phyloP scores from a whole-genome alignment of 2,329 filamentous ascomycete genomes.

The Verticillium isaacii region DNA sequence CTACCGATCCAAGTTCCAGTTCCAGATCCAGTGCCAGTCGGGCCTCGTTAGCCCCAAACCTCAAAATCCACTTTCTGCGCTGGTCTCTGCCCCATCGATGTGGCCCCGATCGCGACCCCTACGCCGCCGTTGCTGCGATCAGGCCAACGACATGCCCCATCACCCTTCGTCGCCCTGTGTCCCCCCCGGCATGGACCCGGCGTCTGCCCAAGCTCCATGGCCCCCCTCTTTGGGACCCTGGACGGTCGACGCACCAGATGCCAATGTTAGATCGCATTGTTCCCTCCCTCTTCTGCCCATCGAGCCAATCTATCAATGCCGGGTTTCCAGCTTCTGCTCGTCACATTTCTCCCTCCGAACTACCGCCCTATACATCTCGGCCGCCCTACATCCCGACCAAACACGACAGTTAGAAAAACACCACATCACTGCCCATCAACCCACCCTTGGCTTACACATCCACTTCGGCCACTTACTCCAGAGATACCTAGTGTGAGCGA shows the following conservation, averaged over 20 bases:
- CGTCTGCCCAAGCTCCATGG: background rate
- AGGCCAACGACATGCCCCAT: slow-evolving; percentile 5
- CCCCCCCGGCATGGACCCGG: background rate
- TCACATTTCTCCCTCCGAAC: background rate
- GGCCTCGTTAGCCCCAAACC: background rate
- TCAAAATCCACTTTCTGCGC: background rate
- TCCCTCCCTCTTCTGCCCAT: background rate
- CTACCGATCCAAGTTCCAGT: background rate
- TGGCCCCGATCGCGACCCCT: slow-evolving; percentile 10
- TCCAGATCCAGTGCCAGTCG: background rate
- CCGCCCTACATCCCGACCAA: background rate
- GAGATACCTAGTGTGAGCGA: background rate
- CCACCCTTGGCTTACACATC: background rate
- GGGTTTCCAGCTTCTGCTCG: background rate
- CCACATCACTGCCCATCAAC: background rate
- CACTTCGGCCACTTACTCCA: background rate
- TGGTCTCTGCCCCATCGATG: slow-evolving; percentile 4
- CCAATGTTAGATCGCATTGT: background rate
- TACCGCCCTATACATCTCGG: background rate
- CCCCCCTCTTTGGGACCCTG: slow-evolving; percentile 1
- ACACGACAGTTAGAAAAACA: background rate
- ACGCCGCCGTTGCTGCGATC: slow-evolving; percentile 8
- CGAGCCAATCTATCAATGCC: background rate
- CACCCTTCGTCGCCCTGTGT: background rate
- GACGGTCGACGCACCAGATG: background rate